Evolutionary conservation across 2,329 filamentous ascomycete genomes (phyloP).

Genomic region (Colletotrichum sojae): DNA sequence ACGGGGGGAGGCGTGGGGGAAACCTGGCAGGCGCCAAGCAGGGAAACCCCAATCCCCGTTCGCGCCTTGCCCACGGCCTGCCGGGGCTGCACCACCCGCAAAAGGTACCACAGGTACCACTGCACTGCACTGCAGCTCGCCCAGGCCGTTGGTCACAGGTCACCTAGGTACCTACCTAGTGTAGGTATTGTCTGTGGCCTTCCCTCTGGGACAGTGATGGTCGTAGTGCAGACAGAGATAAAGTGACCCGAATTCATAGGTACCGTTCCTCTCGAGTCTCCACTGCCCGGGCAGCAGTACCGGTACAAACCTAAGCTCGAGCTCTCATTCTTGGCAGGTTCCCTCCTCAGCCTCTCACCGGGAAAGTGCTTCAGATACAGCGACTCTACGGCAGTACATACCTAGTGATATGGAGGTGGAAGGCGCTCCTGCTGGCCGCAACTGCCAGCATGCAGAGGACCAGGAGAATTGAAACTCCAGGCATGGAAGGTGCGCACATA

Average conservation of each 20-base stretch:
- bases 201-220: too few species aligned
- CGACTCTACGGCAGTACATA: not conserved
- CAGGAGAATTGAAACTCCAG: not conserved
- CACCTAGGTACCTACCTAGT: not conserved
- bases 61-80: not conserved
- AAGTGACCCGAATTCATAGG: not conserved
- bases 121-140: too few species aligned
- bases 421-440: not conserved
- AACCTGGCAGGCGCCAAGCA: slow-evolving; percentile 27
- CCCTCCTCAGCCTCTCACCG: slow-evolving; percentile 21
- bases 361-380: slow-evolving; percentile 19
- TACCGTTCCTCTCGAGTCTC: slow-evolving; percentile 1
- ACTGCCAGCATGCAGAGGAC: not conserved
- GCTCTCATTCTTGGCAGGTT: slow-evolving; percentile 23
- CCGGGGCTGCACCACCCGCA: too few species aligned
- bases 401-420: too few species aligned
- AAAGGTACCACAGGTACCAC: too few species aligned
- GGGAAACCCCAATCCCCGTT: slow-evolving; percentile 10
- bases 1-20: slow-evolving; percentile 36
- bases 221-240: not conserved
- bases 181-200: not conserved
- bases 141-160: too few species aligned
- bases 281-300: slow-evolving; percentile 20
- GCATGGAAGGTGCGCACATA: not conserved
- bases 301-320: not conserved